Base-by-base conservation (phyloP, 169 alveolate species). In the Eimeria maxima region DNA sequence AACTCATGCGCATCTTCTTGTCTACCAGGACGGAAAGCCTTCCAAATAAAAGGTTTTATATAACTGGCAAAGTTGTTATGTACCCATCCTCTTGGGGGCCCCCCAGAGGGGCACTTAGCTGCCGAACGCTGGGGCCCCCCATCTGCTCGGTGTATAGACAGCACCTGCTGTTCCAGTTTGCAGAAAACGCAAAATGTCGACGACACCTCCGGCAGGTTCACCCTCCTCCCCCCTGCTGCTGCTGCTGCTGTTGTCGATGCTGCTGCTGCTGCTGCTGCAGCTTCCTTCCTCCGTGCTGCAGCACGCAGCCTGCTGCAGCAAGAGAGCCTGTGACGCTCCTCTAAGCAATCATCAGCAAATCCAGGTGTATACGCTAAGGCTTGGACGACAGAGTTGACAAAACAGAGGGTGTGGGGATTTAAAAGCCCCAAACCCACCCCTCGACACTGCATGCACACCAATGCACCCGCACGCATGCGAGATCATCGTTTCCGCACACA, bases 1-100 rank as follows among this genome's bases (percentile, higher is more conserved):
- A 97, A 97, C 71, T 97, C 98, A 76, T 97, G 98, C 6, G 98
- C 98, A 38, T 97, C 98, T 24, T 97, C 97, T 95, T 96, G 97
- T 27, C 96, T 53, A 57, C 97, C 97, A 16, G 87, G 95, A n/a
- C 97, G 74, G 42, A 94, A 97, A 20, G 90, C 60, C 20, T 60
- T 76, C 98, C 98, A 97, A 4, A 97, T 89, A 29, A 97, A 84
- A 20, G 94, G 97, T 76, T 88, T 90, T 53, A 97, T 97, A 81
- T 95, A 97, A 16, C 73, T 44, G 22, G 93, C 80, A 27, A 97
- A 83, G 7, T 65, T 86, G 50, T 97, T 93, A 3, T 93, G 53
- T 16, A 89, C 88, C 65, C 78, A 80, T 11, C 96, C 94, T 24
- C 42, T 33, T 6, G 13, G 74, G 74, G 27, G 27, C 2, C 69